Evolutionary conservation across 2,329 filamentous ascomycete genomes (phyloP), one percentile per base, ranked within the genome.

Genomic region (Fusarium sp.): DNA sequence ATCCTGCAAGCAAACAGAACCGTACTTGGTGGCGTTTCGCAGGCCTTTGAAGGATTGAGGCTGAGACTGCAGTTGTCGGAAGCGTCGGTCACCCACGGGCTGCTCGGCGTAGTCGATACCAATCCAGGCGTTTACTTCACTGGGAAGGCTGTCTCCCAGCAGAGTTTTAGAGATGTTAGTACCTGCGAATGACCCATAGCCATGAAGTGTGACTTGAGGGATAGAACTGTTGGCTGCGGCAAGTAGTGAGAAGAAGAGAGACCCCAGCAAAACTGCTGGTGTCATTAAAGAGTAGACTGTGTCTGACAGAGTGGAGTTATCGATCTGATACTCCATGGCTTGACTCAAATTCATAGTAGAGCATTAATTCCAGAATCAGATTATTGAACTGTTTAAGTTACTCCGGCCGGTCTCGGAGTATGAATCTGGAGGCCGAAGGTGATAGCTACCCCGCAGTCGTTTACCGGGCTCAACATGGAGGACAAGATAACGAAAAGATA

Each of bases 31-130:
- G 11, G 56, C 52, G 13, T 58, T 59, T 8, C 21, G 37, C 6
- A 50, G 36, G 17, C 41, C 35, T 6, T 49, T 17, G 15, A 49
- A 41, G 1, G 52, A n/a, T 25, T 33, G 20, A 0, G 56, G 36
- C 0, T 58, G 51, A 5, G 51, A 41, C 21, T 58, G 4, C 0
- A 59, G 37, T 23, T 27, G 41, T 2, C 29, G 56, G 14, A 59
- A 59, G 0, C 56, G 56, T 29, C 52, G 35, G 4, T 58, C 43
- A 11, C 18, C 56, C 1, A 58, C 25, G 6, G 56, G 56, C 18
- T 59, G 56, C 14, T 33, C 35, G 9, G 52, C 53, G 5, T 59
- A 59, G 17, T 50, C 36, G 4, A 59, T 49, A 2, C 56, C 56
- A 17, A 59, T 42, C 56, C 52, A 59, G 4, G 56, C 52, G 4